Conservation (phyloP, 2,329 filamentous ascomycete species). For the Aspergillus terreus region DNA sequence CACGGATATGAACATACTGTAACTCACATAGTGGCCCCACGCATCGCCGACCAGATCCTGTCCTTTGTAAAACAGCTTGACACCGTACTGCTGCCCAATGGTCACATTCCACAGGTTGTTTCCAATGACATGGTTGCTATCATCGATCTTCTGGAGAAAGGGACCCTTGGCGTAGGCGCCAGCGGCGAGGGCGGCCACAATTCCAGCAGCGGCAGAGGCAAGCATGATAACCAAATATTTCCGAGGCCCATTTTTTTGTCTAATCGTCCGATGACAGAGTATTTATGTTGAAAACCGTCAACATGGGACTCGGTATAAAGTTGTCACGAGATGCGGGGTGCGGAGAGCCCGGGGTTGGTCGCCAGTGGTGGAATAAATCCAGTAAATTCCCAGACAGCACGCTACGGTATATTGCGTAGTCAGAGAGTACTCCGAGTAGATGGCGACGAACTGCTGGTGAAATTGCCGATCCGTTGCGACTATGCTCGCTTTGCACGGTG, state of each 20-base stretch:
- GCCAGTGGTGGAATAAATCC: conserved; percentile 1
- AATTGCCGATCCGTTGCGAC: background rate
- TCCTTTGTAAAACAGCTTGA: conserved; percentile 40
- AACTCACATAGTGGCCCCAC: conserved; percentile 44
- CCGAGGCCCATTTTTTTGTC: background rate
- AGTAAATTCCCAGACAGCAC: background rate
- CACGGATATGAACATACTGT: conserved; percentile 29
- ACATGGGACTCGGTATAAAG: background rate
- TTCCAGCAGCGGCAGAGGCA: background rate
- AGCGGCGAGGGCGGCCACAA: background rate
- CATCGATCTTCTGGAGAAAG: conserved; percentile 13
- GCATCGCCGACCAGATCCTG: conserved; percentile 42
- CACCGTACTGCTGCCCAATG: conserved; percentile 35
- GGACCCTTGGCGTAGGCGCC: conserved; percentile 4
- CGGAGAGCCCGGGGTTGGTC: background rate
- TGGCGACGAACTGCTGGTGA: background rate
- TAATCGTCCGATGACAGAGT: no score
- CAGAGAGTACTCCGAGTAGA: no score
- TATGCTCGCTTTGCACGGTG: background rate
- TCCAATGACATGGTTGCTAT: conserved; percentile 24
- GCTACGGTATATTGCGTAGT: no score
- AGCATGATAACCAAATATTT: background rate
- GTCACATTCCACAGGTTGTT: conserved; percentile 44
- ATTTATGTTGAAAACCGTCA: background rate
- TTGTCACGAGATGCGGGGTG: conserved; percentile 1